phyloP scores from a whole-genome alignment of 164 flowering plant species.

The grape (Vitis vinifera) region DNA sequence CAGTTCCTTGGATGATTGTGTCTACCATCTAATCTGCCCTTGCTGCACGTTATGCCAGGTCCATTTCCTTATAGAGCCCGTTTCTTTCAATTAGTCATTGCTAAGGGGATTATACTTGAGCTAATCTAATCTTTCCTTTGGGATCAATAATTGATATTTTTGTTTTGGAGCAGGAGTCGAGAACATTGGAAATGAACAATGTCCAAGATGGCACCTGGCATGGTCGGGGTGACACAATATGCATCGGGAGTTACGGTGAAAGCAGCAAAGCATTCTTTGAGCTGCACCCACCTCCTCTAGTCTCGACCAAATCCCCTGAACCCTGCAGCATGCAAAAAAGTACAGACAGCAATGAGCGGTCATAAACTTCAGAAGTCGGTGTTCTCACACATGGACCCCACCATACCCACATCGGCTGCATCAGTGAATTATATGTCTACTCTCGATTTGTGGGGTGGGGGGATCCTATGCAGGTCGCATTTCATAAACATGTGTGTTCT shows the following conservation, averaged over 20 bases:
- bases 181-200: conserved; percentile 94
- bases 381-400: conserved; percentile 27
- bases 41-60: conserved; percentile 79
- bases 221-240: conserved; percentile 91
- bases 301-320: conserved; percentile 43
- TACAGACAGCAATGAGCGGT: conserved; percentile 11
- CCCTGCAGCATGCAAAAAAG: conserved; percentile 31
- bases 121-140: neutral
- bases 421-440: neutral
- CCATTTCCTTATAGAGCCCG: neutral
- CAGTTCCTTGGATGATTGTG: conserved; percentile 69
- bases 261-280: conserved; percentile 48
- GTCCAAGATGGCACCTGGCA: conserved; percentile 91
- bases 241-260: conserved; percentile 59
- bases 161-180: conserved; percentile 61
- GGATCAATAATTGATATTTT: conserved; percentile 1
- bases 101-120: too few relatives aligned
- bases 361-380: conserved; percentile 24
- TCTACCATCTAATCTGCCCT: conserved; percentile 76
- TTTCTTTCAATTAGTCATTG: neutral
- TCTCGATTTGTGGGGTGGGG: neutral
- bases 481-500: neutral
- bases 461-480: neutral
- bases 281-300: conserved; percentile 48
- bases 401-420: neutral